Evolutionary conservation across 208 protist species (phyloP).

Genomic region (Leishmania mexicana): DNA sequence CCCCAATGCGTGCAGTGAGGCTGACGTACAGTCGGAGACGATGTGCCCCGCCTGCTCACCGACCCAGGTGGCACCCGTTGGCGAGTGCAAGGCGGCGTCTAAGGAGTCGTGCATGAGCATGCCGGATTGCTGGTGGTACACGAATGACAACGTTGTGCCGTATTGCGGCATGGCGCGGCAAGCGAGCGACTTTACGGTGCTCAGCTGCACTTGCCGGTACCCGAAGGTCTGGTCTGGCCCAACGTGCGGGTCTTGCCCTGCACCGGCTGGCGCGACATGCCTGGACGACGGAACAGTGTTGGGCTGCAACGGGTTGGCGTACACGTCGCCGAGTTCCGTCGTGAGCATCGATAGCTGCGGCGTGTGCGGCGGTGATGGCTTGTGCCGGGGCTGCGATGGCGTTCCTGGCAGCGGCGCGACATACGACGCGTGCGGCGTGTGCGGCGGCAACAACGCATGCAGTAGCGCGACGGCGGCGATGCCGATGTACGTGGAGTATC

Average conservation of each 20-base stretch:
- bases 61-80: neutral
- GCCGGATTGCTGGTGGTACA: conserved; percentile 36
- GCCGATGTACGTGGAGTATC: conserved; percentile 36
- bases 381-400: conserved; percentile 61
- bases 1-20: conserved; percentile 29
- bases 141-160: neutral
- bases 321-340: conserved; percentile 3
- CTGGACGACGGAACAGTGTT: conserved; percentile 11
- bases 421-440: conserved; percentile 60
- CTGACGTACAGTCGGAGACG: conserved; percentile 12
- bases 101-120: conserved; percentile 18
- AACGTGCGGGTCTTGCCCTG: conserved; percentile 33
- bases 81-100: conserved; percentile 10
- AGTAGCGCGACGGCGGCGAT: neutral
- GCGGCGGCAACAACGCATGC: conserved; percentile 50
- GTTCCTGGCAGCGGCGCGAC: conserved; percentile 34
- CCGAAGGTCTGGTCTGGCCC: conserved; percentile 28
- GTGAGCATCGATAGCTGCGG: conserved; percentile 41
- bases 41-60: conserved; percentile 29
- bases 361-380: conserved; percentile 52
- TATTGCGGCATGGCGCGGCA: conserved; percentile 9
- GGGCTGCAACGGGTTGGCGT: conserved; percentile 46
- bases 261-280: conserved; percentile 40
- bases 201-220: conserved; percentile 31
- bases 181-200: neutral